A percentile compares a stretch with the other conserved stretches of the same genome.
phyloP scores from a whole-genome alignment of 2,329 filamentous ascomycete genomes.

The Coniella lustricola region DNA sequence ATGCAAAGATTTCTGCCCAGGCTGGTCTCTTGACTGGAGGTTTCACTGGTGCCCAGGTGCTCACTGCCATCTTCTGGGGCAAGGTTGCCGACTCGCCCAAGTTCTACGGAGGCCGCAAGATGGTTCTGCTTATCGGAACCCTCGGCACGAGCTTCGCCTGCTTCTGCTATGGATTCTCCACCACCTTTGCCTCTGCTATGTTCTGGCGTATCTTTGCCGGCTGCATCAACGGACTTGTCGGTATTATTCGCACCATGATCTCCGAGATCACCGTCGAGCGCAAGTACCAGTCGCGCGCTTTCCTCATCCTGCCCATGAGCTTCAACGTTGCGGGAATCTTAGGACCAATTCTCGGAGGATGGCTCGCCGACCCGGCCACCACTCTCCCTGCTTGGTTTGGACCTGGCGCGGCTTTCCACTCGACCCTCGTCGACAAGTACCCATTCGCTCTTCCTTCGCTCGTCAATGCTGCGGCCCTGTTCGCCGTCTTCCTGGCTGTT shows the following conservation, averaged over 20 bases:
- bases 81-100: slow-evolving; percentile 50
- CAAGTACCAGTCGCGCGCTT: slow-evolving; percentile 41
- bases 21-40: slow-evolving; percentile 64
- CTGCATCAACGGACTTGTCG: slow-evolving; percentile 41
- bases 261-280: slow-evolving; percentile 42
- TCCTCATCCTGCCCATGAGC: slow-evolving; percentile 40
- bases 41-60: slow-evolving; percentile 67
- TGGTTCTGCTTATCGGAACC: slow-evolving; percentile 62
- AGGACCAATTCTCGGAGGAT: slow-evolving; percentile 51
- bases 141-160: slow-evolving; percentile 60
- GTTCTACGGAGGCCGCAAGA: slow-evolving; percentile 54
- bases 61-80: slow-evolving; percentile 69
- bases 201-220: slow-evolving; percentile 62
- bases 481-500: slow-evolving; percentile 45
- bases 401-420: slow-evolving; percentile 49
- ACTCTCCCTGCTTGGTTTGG: slow-evolving; percentile 59
- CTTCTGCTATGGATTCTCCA: slow-evolving; percentile 66
- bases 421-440: slow-evolving; percentile 57
- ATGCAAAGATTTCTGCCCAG: slow-evolving; percentile 55
- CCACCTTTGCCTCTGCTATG: slow-evolving; percentile 55
- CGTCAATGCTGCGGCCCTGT: slow-evolving; percentile 55
- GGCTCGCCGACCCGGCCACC: slow-evolving; percentile 58
- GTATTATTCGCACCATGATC: slow-evolving; percentile 43
- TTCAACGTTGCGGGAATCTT: slow-evolving; percentile 41
- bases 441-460: slow-evolving; percentile 66